These are phyloP conservation scores for Massospora cicadina DNA, from an alignment of 371 early-diverging fungal species.

Conservation along the genomic window DNA sequence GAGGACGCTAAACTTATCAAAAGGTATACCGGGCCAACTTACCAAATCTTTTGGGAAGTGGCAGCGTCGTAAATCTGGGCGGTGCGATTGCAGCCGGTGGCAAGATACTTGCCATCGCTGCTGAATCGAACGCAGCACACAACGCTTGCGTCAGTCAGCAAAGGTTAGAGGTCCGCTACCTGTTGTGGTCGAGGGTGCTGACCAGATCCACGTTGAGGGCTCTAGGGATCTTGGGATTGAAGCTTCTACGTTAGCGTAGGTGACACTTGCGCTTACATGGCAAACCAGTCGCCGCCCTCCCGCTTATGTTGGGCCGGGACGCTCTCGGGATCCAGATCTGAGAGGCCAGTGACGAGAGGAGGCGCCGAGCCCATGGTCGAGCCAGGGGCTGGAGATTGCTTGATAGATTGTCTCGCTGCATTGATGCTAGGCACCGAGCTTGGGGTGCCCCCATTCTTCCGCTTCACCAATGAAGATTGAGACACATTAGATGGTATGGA, in stretches of 20 bases:
- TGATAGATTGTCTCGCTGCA: not conserved
- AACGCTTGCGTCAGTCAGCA: constrained; percentile 31
- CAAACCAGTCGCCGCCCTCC: constrained; percentile 86
- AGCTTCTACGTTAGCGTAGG: constrained; percentile 18
- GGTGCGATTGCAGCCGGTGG: constrained; percentile 86
- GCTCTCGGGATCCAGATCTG: constrained; percentile 67
- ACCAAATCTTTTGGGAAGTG: constrained; percentile 51
- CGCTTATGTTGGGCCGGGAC: constrained; percentile 62
- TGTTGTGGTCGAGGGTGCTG: constrained; percentile 67
- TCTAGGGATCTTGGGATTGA: constrained; percentile 51
- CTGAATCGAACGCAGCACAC: constrained; percentile 96
- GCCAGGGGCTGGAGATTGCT: constrained; percentile 6
- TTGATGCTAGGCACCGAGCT: not conserved
- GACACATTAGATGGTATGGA: not conserved
- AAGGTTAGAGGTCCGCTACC: constrained; percentile 16
- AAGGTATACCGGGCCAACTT: constrained; percentile 15
- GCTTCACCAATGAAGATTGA: not conserved
- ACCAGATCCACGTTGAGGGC: constrained; percentile 63
- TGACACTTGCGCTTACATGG: constrained; percentile 31
- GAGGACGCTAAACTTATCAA: constrained; percentile 33
- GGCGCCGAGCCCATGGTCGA: constrained; percentile 14
- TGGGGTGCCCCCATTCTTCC: constrained; percentile 6
- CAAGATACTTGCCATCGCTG: constrained; percentile 75
- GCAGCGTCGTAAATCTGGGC: constrained; percentile 76
- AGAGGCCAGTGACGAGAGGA: constrained; percentile 29